Base-by-base conservation (phyloP, 2,329 filamentous ascomycete species). In the Fusarium pseudograminearum region DNA sequence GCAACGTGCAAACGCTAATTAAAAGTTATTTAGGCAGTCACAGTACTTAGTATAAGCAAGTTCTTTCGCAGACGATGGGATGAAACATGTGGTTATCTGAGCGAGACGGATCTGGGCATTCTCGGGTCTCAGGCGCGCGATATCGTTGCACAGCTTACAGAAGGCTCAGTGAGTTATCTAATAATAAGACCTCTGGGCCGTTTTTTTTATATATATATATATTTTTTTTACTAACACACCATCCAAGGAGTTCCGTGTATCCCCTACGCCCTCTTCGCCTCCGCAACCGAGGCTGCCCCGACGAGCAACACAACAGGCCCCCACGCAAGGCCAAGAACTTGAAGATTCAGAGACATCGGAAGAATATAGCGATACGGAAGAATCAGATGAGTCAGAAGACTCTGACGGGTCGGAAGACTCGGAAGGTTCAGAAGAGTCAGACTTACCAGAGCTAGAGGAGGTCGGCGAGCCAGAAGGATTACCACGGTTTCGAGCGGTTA, bases 1-100 rank as follows among this genome's bases (percentile, higher is more conserved):
- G 9, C 24, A 30, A 52, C 16, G 22, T 42, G 24, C 24, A 14
- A 42, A 36, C 18, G 48, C 63, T 72, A 56, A 73, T 44, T 20
- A n/a, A 38, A 20, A 15, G 45, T 14, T 47, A 24, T 50, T 34
- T 18, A 77, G 70, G 50, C 74, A 5, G 61, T 78, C n/a, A 61
- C 70, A 12, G 57, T 53, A 14, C 67, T 79, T n/a, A 69, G 71
- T 2, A 67, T 54, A 28, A 73, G 56, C 47, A 60, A 69, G n/a
- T 63, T 34, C 26, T 74, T 78, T 31, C 69, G 72, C 16, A 58
- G 70, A 26, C 62, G 64, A 61, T 64, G 72, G 33, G 74, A 77
- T 12, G 69, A 75, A 28, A 70, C 65, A 1, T 58, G 69, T 16
- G 73, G 71, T 8, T 58, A 57, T 24, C 60, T 73, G 1, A 56